Percentiles rank a stretch among this genome's conserved stretches.
Evolutionary conservation across 1,284 basidiomycete genomes (phyloP).

Genomic region (Bondarzewia mesenterica): DNA sequence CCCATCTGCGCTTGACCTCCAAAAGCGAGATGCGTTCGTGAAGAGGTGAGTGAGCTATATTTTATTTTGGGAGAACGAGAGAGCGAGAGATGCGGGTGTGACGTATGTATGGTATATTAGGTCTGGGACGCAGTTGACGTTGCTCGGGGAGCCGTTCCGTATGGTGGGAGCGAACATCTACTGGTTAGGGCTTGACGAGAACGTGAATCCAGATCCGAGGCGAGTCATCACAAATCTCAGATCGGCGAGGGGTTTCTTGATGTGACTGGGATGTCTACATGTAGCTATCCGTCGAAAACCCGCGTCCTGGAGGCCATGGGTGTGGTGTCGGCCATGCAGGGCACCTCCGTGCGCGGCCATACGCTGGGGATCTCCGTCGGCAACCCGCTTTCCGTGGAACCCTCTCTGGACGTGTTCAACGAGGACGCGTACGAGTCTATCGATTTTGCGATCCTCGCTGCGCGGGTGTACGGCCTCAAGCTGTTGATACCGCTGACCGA

Average conservation of each 20-base stretch:
- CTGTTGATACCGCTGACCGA: conserved; percentile 26
- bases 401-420: conserved; percentile 22
- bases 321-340: conserved; percentile 22
- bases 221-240: conserved; percentile 3
- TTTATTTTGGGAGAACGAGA: background rate
- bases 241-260: too few species aligned
- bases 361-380: conserved; percentile 29
- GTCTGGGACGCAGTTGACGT: background rate
- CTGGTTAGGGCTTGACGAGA: conserved; percentile 22
- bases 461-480: conserved; percentile 20
- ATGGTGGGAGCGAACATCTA: conserved; percentile 18
- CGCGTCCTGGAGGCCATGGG: conserved; percentile 19
- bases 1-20: background rate
- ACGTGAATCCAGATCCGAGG: conserved; percentile 13
- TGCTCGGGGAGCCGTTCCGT: background rate
- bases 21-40: background rate
- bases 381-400: conserved; percentile 22
- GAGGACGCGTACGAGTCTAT: conserved; percentile 23
- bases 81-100: background rate
- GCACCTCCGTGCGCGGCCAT: conserved; percentile 23
- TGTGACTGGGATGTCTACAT: too few species aligned
- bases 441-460: conserved; percentile 27
- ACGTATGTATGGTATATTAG: background rate
- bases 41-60: background rate
- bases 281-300: conserved; percentile 21